Conservation (phyloP, 78 protist species). For the Acrasis kona region DNA sequence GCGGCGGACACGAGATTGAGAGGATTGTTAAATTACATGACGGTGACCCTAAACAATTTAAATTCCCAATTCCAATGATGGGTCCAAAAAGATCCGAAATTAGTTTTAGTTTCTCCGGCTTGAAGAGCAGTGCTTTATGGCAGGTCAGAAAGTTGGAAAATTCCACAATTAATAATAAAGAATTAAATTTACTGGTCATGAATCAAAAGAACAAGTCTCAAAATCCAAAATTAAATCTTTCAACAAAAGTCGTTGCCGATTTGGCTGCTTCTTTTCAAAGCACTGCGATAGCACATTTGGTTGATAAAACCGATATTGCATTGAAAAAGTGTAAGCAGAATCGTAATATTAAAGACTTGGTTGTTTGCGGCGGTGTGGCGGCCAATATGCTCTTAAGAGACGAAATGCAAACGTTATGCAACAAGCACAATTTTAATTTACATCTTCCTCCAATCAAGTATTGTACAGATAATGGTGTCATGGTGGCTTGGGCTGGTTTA, state of each 20-base stretch:
- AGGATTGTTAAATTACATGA: not conserved
- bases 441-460: conserved; percentile 35
- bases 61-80: not conserved
- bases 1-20: not conserved
- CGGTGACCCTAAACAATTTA: not conserved
- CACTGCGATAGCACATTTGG: conserved; percentile 33
- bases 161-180: no score
- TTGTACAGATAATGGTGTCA: conserved; percentile 74
- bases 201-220: no score
- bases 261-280: conserved; percentile 57
- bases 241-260: conserved; percentile 18
- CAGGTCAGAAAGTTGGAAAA: no score
- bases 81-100: not conserved
- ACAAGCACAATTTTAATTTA: not conserved
- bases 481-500: conserved; percentile 82
- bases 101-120: conserved; percentile 1
- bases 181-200: no score
- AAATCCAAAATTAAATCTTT: no score
- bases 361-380: conserved; percentile 64
- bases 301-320: conserved; percentile 17
- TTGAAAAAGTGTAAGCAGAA: conserved; percentile 4
- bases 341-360: conserved; percentile 17
- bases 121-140: not conserved
- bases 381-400: conserved; percentile 25
- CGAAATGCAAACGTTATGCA: not conserved